Evolutionary conservation across 2,329 filamentous ascomycete genomes (phyloP).

Genomic region (Apiospora aurea): DNA sequence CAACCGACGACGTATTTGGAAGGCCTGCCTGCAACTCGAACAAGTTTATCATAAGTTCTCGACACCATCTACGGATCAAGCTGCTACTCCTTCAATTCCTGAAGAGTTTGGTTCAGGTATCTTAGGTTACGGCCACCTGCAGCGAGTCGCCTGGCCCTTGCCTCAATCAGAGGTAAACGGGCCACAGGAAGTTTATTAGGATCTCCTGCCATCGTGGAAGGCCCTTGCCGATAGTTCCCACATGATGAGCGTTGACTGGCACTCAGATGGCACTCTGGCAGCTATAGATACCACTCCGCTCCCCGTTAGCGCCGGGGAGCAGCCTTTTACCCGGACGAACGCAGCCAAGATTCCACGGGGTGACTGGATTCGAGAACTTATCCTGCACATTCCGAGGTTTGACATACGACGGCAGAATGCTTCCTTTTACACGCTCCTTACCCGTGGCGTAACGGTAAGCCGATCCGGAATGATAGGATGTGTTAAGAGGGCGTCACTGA

Average conservation of each 20-base stretch:
- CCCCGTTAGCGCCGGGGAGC: no score
- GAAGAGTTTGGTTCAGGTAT: no score
- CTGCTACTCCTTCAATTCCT: no score
- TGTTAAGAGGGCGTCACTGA: background rate
- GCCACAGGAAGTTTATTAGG: background rate
- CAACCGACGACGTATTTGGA: no score
- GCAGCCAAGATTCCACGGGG: no score
- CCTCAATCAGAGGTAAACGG: background rate
- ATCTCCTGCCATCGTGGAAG: background rate
- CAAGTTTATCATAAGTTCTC: no score
- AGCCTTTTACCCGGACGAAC: no score
- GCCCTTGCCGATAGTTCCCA: background rate
- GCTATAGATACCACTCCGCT: background rate
- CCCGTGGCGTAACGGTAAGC: background rate
- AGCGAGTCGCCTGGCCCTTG: background rate
- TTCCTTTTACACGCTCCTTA: background rate
- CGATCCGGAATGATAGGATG: background rate
- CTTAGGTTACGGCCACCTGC: background rate
- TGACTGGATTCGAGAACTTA: background rate
- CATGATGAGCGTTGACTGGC: background rate
- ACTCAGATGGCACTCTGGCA: background rate
- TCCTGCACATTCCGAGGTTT: background rate
- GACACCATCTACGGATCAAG: no score
- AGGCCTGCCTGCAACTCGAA: no score
- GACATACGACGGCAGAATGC: background rate